Evolutionary conservation across 257 asterid genomes (phyloP).

Genomic region (Salvia rosmarinus): DNA sequence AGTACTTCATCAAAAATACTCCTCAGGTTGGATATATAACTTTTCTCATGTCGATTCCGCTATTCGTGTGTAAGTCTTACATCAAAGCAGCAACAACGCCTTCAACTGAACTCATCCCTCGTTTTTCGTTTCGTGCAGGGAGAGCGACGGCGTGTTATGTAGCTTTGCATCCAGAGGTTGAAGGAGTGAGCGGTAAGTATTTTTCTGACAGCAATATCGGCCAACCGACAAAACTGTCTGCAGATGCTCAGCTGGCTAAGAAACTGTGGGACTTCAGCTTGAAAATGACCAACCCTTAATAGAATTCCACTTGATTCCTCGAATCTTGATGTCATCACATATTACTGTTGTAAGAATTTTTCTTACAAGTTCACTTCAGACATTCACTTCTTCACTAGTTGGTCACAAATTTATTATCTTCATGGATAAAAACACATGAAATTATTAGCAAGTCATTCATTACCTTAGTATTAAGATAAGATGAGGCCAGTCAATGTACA

Average conservation of each 20-base stretch:
- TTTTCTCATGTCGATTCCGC: not conserved
- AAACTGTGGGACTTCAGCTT: constrained; percentile 78
- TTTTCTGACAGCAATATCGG: constrained; percentile 55
- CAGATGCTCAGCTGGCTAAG: constrained; percentile 64
- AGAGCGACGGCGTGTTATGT: constrained; percentile 70
- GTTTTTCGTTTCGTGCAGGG: constrained; percentile 48
- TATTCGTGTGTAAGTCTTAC: not conserved
- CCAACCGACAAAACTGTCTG: constrained; percentile 40
- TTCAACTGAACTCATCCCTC: not conserved
- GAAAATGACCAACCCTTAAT: constrained; percentile 47
- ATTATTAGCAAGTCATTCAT: too few relatives aligned
- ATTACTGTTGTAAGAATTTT: not conserved
- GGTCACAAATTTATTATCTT: not conserved
- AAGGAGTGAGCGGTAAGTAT: constrained; percentile 73
- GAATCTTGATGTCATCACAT: not conserved
- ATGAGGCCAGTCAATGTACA: too few relatives aligned
- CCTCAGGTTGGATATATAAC: constrained; percentile 61
- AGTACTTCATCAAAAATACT: constrained; percentile 57
- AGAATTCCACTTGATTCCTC: constrained; percentile 1
- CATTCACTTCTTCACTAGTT: too few relatives aligned
- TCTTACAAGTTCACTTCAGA: too few relatives aligned
- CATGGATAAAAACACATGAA: not conserved
- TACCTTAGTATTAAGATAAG: too few relatives aligned
- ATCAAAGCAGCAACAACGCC: not conserved
- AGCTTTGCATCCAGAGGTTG: constrained; percentile 71